Base-by-base conservation (phyloP, 306 rosid genomes). In the Carpinus fangiana region DNA sequence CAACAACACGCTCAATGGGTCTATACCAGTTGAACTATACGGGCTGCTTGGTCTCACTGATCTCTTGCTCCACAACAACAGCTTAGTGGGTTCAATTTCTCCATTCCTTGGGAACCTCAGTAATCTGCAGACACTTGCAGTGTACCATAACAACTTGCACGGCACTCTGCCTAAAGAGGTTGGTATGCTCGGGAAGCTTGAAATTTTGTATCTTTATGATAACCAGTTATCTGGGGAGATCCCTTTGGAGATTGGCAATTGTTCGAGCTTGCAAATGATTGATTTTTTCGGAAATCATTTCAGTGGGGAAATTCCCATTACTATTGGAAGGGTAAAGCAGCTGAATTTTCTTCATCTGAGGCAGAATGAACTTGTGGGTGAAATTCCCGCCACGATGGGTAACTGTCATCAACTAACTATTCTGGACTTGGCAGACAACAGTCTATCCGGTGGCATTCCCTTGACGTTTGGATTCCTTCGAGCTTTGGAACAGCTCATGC, bases 381-480 rank as follows among this genome's bases (percentile, higher is more conserved):
- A 79, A 70, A 88, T 95, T 88, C 99, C 99, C n/a, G 88, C 93
- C 67, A 84, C 91, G 7, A 38, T 95, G 88, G 98, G 98, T 0
- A 86, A 86, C 84, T 95, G 99, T 73, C 90, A 66, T 17, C 85
- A 90, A 20, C 82, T 95, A 8, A 93, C 81, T 51, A 87, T 82
- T 51, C 66, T 95, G 69, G 98, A 91, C 80, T 90, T 95, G 84
- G 98, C 99, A 0, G 99, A 95, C 18, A 95, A 95, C 82, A 74
- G 74, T 45, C 89, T 95, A 73, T 85, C 94, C 2, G 94, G 97
- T 28, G 88, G 84, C 26, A 86, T 95, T 83, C 98, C 99, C 51
- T 70, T 82, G 17, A 87, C 93, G 2, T 78, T 95, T 50, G 98
- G 93, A 62, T 84, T 77, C 72, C 84, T 95, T 57, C 14, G 31